These are phyloP conservation scores for Leptographium galeiforme DNA, from an alignment of 2,329 filamentous ascomycete genomes.

Conservation along the genomic window DNA sequence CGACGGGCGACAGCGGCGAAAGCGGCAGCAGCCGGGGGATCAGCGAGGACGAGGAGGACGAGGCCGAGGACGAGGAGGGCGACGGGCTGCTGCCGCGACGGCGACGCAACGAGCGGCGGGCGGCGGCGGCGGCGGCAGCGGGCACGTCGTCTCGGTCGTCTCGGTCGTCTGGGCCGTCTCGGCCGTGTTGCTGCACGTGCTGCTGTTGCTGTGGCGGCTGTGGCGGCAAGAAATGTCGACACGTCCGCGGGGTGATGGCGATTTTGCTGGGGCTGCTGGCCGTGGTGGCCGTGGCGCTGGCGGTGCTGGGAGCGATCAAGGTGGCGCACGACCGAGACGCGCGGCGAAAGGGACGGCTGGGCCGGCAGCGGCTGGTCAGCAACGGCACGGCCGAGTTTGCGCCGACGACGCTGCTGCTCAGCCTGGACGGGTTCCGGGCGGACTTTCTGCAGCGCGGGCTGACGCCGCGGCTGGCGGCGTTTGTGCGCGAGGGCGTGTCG, in stretches of 20 bases:
- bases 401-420: slow-evolving; percentile 86
- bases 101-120: slow-evolving; percentile 9
- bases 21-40: not conserved
- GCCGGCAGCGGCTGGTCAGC: slow-evolving; percentile 26
- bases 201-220: not conserved
- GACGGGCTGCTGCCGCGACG: too few species aligned
- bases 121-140: slow-evolving; percentile 21
- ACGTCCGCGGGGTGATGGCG: slow-evolving; percentile 32
- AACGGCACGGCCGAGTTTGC: slow-evolving; percentile 86
- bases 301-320: slow-evolving; percentile 46
- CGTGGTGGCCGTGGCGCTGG: slow-evolving; percentile 38
- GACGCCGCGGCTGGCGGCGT: slow-evolving; percentile 67
- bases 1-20: slow-evolving; percentile 42
- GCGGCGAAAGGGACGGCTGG: not conserved
- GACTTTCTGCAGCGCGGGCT: slow-evolving; percentile 78
- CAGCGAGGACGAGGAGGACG: too few species aligned
- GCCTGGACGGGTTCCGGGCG: slow-evolving; percentile 87
- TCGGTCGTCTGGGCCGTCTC: too few species aligned
- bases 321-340: slow-evolving; percentile 27
- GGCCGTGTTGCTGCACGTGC: not conserved
- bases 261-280: slow-evolving; percentile 31
- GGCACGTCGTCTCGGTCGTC: too few species aligned
- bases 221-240: slow-evolving; percentile 39
- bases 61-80: too few species aligned
- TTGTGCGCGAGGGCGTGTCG: slow-evolving; percentile 73